Conservation (phyloP, 2,329 filamentous ascomycete genomes). For the Microsporum audouinii region DNA sequence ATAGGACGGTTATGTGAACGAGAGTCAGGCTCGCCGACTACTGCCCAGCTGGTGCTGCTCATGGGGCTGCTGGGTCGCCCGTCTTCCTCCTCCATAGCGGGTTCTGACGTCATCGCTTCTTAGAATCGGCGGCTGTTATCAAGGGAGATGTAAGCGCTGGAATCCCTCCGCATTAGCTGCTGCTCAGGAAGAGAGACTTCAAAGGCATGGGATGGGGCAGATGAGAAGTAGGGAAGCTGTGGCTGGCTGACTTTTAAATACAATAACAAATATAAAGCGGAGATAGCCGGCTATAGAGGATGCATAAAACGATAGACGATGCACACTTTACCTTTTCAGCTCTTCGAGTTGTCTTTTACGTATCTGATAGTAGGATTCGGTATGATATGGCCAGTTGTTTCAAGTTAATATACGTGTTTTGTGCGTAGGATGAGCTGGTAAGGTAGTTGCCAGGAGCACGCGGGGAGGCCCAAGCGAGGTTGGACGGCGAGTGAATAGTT, state of each 20-base stretch:
- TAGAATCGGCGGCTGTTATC: not conserved
- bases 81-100: constrained; percentile 23
- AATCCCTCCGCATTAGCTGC: not conserved
- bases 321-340: too few relatives aligned
- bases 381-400: not conserved
- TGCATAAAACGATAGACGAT: too few relatives aligned
- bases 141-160: not conserved
- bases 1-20: constrained; percentile 36
- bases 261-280: not conserved
- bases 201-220: not conserved
- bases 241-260: not conserved
- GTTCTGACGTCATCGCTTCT: constrained; percentile 12
- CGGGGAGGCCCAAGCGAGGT: not conserved
- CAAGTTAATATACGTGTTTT: not conserved
- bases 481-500: not conserved
- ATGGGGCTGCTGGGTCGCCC: constrained; percentile 22
- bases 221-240: not conserved
- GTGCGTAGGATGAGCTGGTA: not conserved
- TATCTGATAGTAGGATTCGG: too few relatives aligned
- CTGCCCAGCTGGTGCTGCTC: constrained; percentile 36
- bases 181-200: not conserved
- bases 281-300: not conserved
- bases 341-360: too few relatives aligned
- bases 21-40: constrained; percentile 33
- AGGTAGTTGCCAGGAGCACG: not conserved